Conservation (phyloP, 495 filamentous ascomycete genomes). For the Hypoxylon fuscum region DNA sequence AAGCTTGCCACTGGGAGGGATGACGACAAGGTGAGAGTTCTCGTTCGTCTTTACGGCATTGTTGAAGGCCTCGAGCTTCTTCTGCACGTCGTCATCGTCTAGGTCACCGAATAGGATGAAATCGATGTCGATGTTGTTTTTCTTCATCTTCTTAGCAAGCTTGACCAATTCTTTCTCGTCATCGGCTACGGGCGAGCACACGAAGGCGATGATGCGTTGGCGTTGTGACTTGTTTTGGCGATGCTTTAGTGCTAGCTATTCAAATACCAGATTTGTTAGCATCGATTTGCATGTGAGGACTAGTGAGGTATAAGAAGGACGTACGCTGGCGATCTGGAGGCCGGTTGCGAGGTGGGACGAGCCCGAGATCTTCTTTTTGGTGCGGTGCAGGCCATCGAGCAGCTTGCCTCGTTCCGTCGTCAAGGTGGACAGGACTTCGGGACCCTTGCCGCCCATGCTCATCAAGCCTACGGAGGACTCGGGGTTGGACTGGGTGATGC, state of each 20-base stretch:
- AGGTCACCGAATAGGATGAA: slow-evolving; percentile 94
- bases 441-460: slow-evolving; percentile 97
- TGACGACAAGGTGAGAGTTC: slow-evolving; percentile 88
- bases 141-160: slow-evolving; percentile 98
- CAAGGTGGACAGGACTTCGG: slow-evolving; percentile 94
- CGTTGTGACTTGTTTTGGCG: slow-evolving; percentile 95
- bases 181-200: slow-evolving; percentile 89
- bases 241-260: slow-evolving; percentile 94
- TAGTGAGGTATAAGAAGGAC: slow-evolving; percentile 42
- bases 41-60: slow-evolving; percentile 89
- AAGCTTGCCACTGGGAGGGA: slow-evolving; percentile 88
- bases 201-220: slow-evolving; percentile 95
- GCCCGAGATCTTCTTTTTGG: slow-evolving; percentile 95
- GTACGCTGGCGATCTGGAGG: slow-evolving; percentile 91
- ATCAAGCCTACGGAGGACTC: slow-evolving; percentile 97
- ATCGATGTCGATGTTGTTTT: slow-evolving; percentile 89
- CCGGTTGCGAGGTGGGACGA: slow-evolving; percentile 86
- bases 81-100: slow-evolving; percentile 83
- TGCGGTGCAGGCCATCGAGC: slow-evolving; percentile 89
- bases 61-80: slow-evolving; percentile 91
- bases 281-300: too few species aligned
- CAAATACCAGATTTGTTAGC: too few species aligned
- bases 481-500: slow-evolving; percentile 91
- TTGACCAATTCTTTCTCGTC: slow-evolving; percentile 87
- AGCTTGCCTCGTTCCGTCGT: slow-evolving; percentile 96